Conservation (phyloP, 225 moss, liverwort and hornwort species). For the Pseudoscleropodium purum region DNA sequence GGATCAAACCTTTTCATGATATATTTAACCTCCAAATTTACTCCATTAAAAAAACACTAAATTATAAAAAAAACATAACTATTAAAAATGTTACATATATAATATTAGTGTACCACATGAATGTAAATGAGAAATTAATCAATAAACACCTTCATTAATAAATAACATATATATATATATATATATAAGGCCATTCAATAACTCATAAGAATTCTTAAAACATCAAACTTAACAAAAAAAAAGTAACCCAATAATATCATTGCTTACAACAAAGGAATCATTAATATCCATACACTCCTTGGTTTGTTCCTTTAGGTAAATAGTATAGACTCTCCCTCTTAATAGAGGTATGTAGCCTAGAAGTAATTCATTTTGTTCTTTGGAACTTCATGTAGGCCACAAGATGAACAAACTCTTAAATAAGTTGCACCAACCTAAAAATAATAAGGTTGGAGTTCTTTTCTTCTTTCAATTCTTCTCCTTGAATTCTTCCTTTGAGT, state of each 20-base stretch:
- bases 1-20: too few relatives aligned
- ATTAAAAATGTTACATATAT: neutral
- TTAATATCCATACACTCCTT: neutral
- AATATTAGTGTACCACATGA: neutral
- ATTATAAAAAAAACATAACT: neutral
- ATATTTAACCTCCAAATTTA: neutral
- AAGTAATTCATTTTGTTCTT: neutral
- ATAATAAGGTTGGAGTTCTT: too few relatives aligned
- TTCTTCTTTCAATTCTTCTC: neutral
- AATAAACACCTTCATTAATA: neutral
- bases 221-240: neutral
- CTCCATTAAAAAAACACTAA: neutral
- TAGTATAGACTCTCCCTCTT: neutral
- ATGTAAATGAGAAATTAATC: accelerated
- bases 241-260: accelerated
- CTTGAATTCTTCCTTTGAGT: neutral
- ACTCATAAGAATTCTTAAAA: neutral
- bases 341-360: neutral
- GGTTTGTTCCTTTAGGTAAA: neutral
- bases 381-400: accelerated
- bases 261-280: neutral
- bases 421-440: accelerated
- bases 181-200: neutral
- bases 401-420: neutral
- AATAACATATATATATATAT: neutral